These are phyloP conservation scores for Backusella australiensis DNA, from an alignment of 192 early-diverging fungal species.

Conservation along the genomic window DNA sequence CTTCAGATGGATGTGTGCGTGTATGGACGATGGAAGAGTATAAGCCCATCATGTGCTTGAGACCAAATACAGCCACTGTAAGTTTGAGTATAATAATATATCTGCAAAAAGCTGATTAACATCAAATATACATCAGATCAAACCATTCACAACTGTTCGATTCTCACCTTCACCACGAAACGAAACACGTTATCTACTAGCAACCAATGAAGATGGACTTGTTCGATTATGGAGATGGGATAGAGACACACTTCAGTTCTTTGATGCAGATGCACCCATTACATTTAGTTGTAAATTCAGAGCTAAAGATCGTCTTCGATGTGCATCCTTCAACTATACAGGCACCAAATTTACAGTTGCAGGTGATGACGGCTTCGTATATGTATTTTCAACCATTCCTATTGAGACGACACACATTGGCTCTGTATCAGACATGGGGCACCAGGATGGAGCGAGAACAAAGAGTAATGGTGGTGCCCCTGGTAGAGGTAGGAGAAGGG, in stretches of 20 bases:
- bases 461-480: not conserved
- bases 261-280: constrained; percentile 45
- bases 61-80: constrained; percentile 37
- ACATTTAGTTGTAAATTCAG: constrained; percentile 52
- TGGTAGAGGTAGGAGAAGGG: constrained; percentile 18
- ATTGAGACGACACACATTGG: constrained; percentile 29
- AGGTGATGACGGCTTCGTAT: constrained; percentile 72
- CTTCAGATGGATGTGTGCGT: constrained; percentile 70
- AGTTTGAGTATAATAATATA: constrained; percentile 1
- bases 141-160: constrained; percentile 60
- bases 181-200: constrained; percentile 66
- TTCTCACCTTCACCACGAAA: constrained; percentile 77
- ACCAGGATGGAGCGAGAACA: not conserved
- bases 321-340: constrained; percentile 72
- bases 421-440: constrained; percentile 18
- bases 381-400: constrained; percentile 72
- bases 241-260: constrained; percentile 52
- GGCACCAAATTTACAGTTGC: constrained; percentile 80
- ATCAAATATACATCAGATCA: constrained; percentile 24
- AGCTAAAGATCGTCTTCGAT: constrained; percentile 48
- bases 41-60: constrained; percentile 63
- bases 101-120: constrained; percentile 10
- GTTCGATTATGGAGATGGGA: constrained; percentile 75
- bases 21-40: constrained; percentile 77
- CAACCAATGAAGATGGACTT: constrained; percentile 69